phyloP scores from a whole-genome alignment of 2,329 filamentous ascomycete genomes.

The Arthrobotrys iridis region DNA sequence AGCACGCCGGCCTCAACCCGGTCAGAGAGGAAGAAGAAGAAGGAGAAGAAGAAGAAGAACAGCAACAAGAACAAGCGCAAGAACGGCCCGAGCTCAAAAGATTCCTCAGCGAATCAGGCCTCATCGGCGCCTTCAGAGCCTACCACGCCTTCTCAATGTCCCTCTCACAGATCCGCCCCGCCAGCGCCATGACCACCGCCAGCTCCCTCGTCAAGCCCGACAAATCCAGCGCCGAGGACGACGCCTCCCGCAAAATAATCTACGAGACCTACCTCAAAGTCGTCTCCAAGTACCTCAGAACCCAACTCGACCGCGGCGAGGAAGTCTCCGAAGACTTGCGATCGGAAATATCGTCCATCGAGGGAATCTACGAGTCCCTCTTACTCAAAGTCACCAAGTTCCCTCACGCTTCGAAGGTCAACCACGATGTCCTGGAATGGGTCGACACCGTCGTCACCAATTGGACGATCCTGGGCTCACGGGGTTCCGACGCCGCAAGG shows the following conservation, averaged over 20 bases:
- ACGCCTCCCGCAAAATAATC: conserved; percentile 44
- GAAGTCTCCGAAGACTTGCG: conserved; percentile 71
- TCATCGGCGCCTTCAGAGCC: conserved; percentile 50
- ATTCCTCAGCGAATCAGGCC: conserved; percentile 32
- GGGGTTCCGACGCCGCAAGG: conserved; percentile 64
- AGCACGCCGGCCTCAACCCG: conserved; percentile 19
- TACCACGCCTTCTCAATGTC: conserved; percentile 53
- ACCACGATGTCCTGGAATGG: conserved; percentile 83
- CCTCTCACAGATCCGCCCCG: conserved; percentile 25
- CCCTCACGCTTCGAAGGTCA: conserved; percentile 81
- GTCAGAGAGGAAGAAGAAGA: conserved; percentile 25
- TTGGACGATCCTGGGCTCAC: conserved; percentile 83
- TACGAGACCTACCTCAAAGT: conserved; percentile 54
- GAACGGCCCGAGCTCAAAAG: conserved; percentile 34
- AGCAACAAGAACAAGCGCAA: background rate
- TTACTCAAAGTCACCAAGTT: conserved; percentile 83
- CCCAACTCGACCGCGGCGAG: conserved; percentile 54
- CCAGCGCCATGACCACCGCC: conserved; percentile 22
- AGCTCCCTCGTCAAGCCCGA: conserved; percentile 41
- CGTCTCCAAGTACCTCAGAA: conserved; percentile 41
- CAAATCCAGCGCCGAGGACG: conserved; percentile 37
- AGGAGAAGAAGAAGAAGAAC: background rate
- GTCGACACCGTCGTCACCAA: conserved; percentile 81
- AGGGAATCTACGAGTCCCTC: conserved; percentile 80
- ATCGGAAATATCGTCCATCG: conserved; percentile 80